Conservation (phyloP, 169 alveolate genomes). For the Cryptosporidium ubiquitum region DNA sequence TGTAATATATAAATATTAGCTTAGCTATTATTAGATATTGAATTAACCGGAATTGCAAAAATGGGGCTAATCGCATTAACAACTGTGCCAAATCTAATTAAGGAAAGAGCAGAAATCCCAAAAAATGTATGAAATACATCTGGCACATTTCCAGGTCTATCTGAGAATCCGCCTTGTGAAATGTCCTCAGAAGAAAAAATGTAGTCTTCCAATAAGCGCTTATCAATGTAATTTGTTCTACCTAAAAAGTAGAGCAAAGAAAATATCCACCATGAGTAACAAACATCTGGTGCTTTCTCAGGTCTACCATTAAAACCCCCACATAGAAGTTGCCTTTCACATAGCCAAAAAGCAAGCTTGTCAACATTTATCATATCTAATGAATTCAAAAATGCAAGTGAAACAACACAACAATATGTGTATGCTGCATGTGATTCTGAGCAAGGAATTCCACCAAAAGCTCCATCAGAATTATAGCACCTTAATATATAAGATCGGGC, state of each 20-base stretch:
- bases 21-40: background rate
- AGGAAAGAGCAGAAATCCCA: conserved; percentile 93
- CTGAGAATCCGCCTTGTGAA: conserved; percentile 94
- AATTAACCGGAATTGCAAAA: conserved; percentile 31
- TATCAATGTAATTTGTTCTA: conserved; percentile 80
- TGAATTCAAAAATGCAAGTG: conserved; percentile 84
- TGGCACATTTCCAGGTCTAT: conserved; percentile 93
- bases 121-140: conserved; percentile 96
- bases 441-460: conserved; percentile 94
- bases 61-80: conserved; percentile 30
- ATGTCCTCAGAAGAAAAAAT: conserved; percentile 87
- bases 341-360: conserved; percentile 86
- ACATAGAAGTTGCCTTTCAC: conserved; percentile 91
- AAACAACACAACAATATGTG: conserved; percentile 93
- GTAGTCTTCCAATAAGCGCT: conserved; percentile 85
- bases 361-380: conserved; percentile 84
- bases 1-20: background rate
- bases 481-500: conserved; percentile 88
- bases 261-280: conserved; percentile 97
- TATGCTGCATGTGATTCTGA: conserved; percentile 97
- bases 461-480: conserved; percentile 94
- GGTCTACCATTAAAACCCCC: conserved; percentile 98
- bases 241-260: conserved; percentile 88
- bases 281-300: conserved; percentile 95
- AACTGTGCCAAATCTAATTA: conserved; percentile 77